Conservation (phyloP, 2,329 filamentous ascomycete species). For the Elsinoe perseae region DNA sequence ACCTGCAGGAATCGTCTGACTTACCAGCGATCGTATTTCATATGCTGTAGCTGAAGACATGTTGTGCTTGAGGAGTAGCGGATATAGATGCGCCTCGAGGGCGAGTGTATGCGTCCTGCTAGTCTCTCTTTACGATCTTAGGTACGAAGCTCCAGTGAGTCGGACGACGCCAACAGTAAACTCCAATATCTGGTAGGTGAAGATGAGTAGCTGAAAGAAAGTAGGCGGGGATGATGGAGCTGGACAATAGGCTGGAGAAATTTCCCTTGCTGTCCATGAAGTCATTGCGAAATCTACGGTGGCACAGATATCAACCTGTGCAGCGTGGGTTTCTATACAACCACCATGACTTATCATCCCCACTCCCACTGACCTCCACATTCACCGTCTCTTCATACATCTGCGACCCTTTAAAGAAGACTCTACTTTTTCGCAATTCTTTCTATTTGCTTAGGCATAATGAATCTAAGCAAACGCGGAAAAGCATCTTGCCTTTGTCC, state of each 20-base stretch:
- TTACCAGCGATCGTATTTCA: slow-evolving; percentile 22
- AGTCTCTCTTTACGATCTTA: too few species aligned
- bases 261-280: slow-evolving; percentile 8
- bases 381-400: too few species aligned
- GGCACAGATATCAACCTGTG: background rate
- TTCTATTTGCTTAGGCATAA: too few species aligned
- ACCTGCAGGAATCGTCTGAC: background rate
- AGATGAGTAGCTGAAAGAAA: background rate
- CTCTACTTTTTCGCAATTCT: too few species aligned
- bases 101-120: background rate
- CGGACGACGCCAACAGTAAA: too few species aligned
- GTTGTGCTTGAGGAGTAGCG: background rate
- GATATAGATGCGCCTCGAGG: background rate
- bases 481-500: background rate
- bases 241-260: background rate
- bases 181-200: background rate
- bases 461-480: background rate
- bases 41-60: slow-evolving; percentile 16
- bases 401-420: too few species aligned
- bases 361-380: background rate
- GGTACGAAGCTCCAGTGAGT: too few species aligned
- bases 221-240: background rate
- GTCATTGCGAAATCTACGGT: slow-evolving; percentile 7
- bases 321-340: background rate
- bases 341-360: background rate